Evolutionary conservation across 2,329 filamentous ascomycete species (phyloP), one percentile per base, ranked within the genome.

Genomic region (Aspergillus sp.): DNA sequence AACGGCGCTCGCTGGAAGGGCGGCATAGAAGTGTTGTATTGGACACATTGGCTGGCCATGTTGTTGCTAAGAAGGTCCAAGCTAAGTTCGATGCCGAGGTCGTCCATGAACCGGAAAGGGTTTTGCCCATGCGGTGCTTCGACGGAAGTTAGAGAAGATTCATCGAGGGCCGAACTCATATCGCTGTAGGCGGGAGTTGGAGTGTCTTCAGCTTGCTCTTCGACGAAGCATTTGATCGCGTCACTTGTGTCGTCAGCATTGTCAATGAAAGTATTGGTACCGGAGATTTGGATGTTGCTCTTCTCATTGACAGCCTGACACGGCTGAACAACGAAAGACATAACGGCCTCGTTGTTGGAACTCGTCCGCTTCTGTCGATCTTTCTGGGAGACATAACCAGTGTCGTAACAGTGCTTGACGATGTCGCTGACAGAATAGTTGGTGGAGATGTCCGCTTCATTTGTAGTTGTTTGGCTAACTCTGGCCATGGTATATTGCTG

Each of bases 361-460:
- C 27, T 27, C 13, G 35, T 20, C 10, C 45, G 47, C 17, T 52
- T 49, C 25, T 45, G 49, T 35, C 49, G 39, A 6, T 48, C 37
- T 46, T 46, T 38, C 12, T 56, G 54, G 17, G 51, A 42, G 30
- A 65, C 56, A 54, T 63, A 64, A 17, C 63, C 65, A 48, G 48
- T 43, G 19, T 54, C 53, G 41, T 63, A 66, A 51, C 63, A 65
- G 45, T 64, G 53, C 7, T 58, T 53, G 47, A 67, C 55, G 41
- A 69, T 51, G 41, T 67, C 65, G 45, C 56, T 51, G 22, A 60
- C 60, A 7, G 66, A 68, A 23, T 61, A 51, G 43, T 63, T 64
- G 33, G 63, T 65, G 5, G 52, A 55, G 41, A 59, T 37, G 38
- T 60, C 50, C n/a, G 50, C 51, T 42, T 60, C 54, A 23, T 48